Base-by-base conservation (phyloP, 2,329 filamentous ascomycete genomes). In the Verticillium klebahnii region DNA sequence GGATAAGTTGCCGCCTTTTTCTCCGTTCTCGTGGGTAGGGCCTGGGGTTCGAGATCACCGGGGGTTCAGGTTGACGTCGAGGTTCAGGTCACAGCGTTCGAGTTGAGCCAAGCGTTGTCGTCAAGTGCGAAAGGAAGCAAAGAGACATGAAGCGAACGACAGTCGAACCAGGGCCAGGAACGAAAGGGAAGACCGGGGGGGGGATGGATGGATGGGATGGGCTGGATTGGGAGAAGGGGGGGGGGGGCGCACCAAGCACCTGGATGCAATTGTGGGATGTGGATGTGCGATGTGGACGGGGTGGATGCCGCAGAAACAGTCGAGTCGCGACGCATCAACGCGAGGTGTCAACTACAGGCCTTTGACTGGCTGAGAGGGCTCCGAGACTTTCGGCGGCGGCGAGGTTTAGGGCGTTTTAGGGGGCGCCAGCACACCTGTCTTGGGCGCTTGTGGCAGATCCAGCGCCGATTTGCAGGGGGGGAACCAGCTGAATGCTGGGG, bases 11-110 rank as follows among this genome's bases (percentile, higher is more conserved):
- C 37, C 37, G n/a, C n/a, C 39, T 15, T 19, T 17, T 45, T 50
- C 25, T 23, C 8, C 8, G 40, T 50, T 50, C 25, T 50, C 40
- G n/a, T 50, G 40, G 40, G 40, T 23, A 23, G n/a, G n/a, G 40
- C 8, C 40, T 29, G 29, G 29, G 19, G n/a, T 19, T 50, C 39
- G 15, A n/a, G 40, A n/a, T 29, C 29, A 29, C 29, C 29, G 40
- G n/a, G 40, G 40, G 19, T 50, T 50, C 17, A 39, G 36, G 5
- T 60, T 60, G 32, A 72, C 69, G 7, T 74, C 73, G 5, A 75
- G 67, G 2, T 64, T 40, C 50, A 75, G 65, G 5, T 69, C 70
- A 50, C 75, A 74, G 4, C 56, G 63, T 14, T 68, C 54, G 14
- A 74, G 59, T 50, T 50, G n/a, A n/a, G 40, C n/a, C 40, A 50